Conservation (phyloP, 345 rosid species). For the Murraya koenigii region DNA sequence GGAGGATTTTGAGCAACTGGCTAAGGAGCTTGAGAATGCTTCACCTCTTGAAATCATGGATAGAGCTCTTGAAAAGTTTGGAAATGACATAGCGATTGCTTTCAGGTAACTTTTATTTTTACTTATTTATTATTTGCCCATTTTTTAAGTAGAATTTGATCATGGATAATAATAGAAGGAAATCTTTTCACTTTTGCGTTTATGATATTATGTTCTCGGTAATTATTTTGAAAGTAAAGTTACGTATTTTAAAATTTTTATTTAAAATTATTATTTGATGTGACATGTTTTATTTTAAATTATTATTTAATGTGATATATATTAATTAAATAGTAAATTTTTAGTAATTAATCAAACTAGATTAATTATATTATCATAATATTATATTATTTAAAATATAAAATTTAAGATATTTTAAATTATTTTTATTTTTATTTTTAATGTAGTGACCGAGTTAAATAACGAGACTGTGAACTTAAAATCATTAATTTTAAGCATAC, state of each 20-base stretch:
- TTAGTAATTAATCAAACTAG: too few relatives aligned
- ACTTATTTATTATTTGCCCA: background rate
- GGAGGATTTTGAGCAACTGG: constrained; percentile 60
- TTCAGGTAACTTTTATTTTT: constrained; percentile 53
- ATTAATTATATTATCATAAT: too few relatives aligned
- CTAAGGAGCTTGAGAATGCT: constrained; percentile 55
- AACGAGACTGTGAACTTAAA: background rate
- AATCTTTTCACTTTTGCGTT: background rate
- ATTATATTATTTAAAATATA: too few relatives aligned
- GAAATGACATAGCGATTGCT: constrained; percentile 84
- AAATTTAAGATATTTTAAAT: too few relatives aligned
- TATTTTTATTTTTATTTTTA: too few relatives aligned
- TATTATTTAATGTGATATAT: too few relatives aligned
- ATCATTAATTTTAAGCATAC: too few relatives aligned
- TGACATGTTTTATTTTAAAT: too few relatives aligned
- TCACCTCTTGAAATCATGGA: constrained; percentile 93
- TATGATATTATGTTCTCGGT: background rate
- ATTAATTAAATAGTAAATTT: too few relatives aligned
- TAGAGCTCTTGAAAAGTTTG: constrained; percentile 81
- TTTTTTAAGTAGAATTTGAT: background rate
- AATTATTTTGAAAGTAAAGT: too few relatives aligned
- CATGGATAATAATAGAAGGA: background rate
- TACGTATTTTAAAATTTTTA: too few relatives aligned
- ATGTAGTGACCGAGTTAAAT: background rate
- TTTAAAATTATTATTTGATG: too few relatives aligned